Conservation (phyloP, 768 basidiomycete genomes). For the Phanerochaete sordida region DNA sequence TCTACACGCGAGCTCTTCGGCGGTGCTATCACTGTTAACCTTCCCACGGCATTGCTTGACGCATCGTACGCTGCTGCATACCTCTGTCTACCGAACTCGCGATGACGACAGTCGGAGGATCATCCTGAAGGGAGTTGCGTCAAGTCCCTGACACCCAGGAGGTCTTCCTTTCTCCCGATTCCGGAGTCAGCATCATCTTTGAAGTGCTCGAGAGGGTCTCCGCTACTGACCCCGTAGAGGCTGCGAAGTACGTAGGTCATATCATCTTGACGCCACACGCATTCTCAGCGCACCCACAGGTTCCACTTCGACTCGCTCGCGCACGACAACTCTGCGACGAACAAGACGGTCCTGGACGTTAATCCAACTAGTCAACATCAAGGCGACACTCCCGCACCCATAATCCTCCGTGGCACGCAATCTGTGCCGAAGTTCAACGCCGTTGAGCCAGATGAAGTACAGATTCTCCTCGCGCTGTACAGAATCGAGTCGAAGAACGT, state of each 20-base stretch:
- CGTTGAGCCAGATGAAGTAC: conserved; percentile 57
- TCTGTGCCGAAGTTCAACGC: conserved; percentile 74
- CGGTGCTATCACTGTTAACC: conserved; percentile 68
- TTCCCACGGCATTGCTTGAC: conserved; percentile 65
- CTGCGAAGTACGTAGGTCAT: conserved; percentile 52
- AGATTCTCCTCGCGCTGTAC: conserved; percentile 78
- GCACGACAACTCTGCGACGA: conserved; percentile 79
- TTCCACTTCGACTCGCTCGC: conserved; percentile 90
- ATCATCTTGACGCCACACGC: neutral
- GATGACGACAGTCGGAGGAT: neutral
- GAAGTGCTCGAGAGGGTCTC: conserved; percentile 81
- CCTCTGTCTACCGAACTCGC: neutral
- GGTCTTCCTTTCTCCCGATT: conserved; percentile 75
- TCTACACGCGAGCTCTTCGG: conserved; percentile 66
- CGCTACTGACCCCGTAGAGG: conserved; percentile 49
- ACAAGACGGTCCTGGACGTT: conserved; percentile 42
- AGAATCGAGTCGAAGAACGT: conserved; percentile 65
- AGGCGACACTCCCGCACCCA: conserved; percentile 53
- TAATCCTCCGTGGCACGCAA: conserved; percentile 69
- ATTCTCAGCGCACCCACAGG: conserved; percentile 39
- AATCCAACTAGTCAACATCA: conserved; percentile 38
- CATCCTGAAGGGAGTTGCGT: conserved; percentile 50
- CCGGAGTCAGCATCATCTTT: conserved; percentile 71
- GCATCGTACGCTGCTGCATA: conserved; percentile 64
- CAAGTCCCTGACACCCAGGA: conserved; percentile 96